Evolutionary conservation across 202 grass and related monocot species (phyloP), one percentile per base, ranked within the genome.

Genomic region (Zizania palustris): DNA sequence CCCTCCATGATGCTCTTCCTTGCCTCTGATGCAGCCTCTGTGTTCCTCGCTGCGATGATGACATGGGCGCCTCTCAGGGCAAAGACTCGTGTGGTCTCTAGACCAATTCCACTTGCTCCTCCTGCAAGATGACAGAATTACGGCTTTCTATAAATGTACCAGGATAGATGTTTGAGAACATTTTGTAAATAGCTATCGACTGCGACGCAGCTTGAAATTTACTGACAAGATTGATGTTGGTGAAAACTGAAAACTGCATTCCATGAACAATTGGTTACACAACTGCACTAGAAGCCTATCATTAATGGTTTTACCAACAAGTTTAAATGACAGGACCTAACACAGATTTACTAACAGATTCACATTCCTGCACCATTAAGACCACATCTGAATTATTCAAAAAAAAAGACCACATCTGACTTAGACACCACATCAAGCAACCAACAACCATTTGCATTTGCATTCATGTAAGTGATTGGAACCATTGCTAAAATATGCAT

Each of bases 1-100:
- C 16, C 45, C 58, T 89, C 71, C 14, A 87, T 50, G 79, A 99
- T 91, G 21, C 40, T 40, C 61, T 88, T 82, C 74, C 82, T 99
- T 63, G 85, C 90, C 73, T 79, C 83, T 45, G 78, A 86, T 62
- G 96, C 96, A 78, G 92, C 89, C 42, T 95, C 85, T 16, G 91
- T 96, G 86, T 99, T 99, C 64, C 96, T 99, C 1, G 92, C 89
- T 1, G 92, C 96, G 57, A 99, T 96, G 61, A 99, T 79, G 45
- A 99, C 89, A 75, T 93, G 88, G 21, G 85, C 92, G 53, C 92
- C 96, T 87, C 90, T 82, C 33, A 99, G 78, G 13, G 96, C 96
- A 1, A 99, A 83, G 12, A 99, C 89, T 67, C 85, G 83, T 12
- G 96, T 89, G 53, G 92, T 99, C 83, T 99, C 96, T 66, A 91